phyloP scores from a whole-genome alignment of 768 basidiomycete genomes.

The Panaeolus papilionaceus region DNA sequence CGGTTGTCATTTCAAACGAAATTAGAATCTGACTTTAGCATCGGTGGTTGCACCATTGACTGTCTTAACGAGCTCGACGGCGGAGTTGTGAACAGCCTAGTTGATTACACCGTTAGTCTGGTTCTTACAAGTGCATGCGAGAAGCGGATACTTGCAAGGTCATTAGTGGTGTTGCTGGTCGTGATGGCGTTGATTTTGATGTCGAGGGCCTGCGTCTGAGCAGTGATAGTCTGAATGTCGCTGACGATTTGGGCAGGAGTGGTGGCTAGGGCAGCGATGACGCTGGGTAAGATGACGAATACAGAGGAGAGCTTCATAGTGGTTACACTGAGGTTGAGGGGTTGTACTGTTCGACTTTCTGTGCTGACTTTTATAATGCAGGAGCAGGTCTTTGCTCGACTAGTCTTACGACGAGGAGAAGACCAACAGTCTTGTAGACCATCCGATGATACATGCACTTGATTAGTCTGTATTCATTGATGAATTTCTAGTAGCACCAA shows the following conservation, averaged over 20 bases:
- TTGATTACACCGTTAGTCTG: neutral
- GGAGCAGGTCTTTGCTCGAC: too few relatives aligned
- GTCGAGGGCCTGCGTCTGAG: slow-evolving; percentile 36
- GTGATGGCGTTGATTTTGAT: slow-evolving; percentile 35
- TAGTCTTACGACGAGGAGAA: too few relatives aligned
- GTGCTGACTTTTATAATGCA: too few relatives aligned
- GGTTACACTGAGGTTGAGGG: too few relatives aligned
- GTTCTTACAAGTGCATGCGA: slow-evolving; percentile 19
- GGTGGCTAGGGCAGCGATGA: slow-evolving; percentile 30
- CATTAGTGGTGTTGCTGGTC: slow-evolving; percentile 18
- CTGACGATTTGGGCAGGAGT: slow-evolving; percentile 35
- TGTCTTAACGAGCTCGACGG: slow-evolving; percentile 26
- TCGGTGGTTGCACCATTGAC: slow-evolving; percentile 36
- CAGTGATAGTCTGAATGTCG: slow-evolving; percentile 36
- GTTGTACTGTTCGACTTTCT: too few relatives aligned
- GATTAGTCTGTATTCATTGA: too few relatives aligned
- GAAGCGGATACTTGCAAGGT: slow-evolving; percentile 22
- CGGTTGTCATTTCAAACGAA: neutral
- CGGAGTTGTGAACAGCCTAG: slow-evolving; percentile 34
- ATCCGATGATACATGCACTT: too few relatives aligned
- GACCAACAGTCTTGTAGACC: too few relatives aligned
- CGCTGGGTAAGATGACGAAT: slow-evolving; percentile 35
- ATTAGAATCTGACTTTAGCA: slow-evolving; percentile 26
- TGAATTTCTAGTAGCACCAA: too few relatives aligned
- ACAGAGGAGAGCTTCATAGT: slow-evolving; percentile 35